Base-by-base conservation (phyloP, 2,329 filamentous ascomycete genomes). In the Exophiala sideris region DNA sequence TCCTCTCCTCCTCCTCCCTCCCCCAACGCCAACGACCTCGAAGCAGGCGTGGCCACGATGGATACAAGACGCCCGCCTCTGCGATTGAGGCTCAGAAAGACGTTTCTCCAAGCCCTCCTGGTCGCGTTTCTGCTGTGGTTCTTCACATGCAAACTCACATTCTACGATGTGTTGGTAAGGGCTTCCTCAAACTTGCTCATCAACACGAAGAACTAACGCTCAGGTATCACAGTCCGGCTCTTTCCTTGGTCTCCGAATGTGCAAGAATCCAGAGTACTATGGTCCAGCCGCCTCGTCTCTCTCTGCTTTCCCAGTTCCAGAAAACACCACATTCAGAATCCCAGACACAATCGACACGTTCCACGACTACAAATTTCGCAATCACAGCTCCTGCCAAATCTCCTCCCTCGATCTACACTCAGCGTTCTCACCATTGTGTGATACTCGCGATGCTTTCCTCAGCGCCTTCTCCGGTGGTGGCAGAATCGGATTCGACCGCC, bases 331-430 rank as follows among this genome's bases (percentile, higher is more conserved):
- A 16, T 64, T 66, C 50, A 66, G 67, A 18, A 41, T 52, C 32
- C 56, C 66, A 5, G 64, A 68, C 57, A 63, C 60, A 4, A 54
- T 58, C 20, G 74, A 78, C 58, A 70, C 70, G 1, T 73, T 78
- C 48, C 59, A 62, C 16, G 63, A 58, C 14, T 77, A 75, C 66
- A 76, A 73, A 54, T 71, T 74, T 59, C 71, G 72, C 47, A 69
- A 70, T 29, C 58, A 62, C 50, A 56, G 38, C 2, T 62, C 62
- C 6, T 78, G 76, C 63, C 69, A 73, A 41, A 64, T 78, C 54
- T 77, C 74, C 9, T 76, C 74, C 2, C 63, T 73, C 3, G 73
- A 76, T 45, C 66, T 78, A 0, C 73, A 78, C 50, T 55, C 64
- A 10, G 70, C 67, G 12, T 70, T 68, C 46, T 57, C 62, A 4